Percentiles rank a stretch among this genome's conserved stretches.
Evolutionary conservation across 176 grass and related monocot species (phyloP).

Genomic region (Eremochloa ophiuroides): DNA sequence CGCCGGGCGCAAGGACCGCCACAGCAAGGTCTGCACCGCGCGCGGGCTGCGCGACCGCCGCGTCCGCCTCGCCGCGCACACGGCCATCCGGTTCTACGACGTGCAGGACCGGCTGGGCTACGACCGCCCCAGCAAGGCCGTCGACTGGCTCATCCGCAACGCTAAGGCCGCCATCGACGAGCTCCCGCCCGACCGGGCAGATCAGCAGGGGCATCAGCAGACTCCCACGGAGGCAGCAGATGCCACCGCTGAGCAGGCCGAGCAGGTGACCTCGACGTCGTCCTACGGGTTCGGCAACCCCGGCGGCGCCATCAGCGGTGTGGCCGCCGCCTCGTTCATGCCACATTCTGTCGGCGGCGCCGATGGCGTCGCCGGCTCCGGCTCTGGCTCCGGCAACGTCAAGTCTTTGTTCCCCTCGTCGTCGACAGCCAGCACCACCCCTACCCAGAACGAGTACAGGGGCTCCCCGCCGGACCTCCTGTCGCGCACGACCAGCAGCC

Average conservation of each 20-base stretch:
- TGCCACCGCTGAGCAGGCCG: constrained; percentile 20
- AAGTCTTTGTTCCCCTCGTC: constrained; percentile 86
- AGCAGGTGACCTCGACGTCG: constrained; percentile 53
- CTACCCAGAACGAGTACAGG: constrained; percentile 55
- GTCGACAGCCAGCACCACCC: constrained; percentile 38
- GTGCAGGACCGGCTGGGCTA: constrained; percentile 96
- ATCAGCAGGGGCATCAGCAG: constrained; percentile 29
- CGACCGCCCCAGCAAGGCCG: constrained; percentile 97
- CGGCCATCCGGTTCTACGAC: constrained; percentile 97
- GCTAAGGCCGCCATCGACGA: constrained; percentile 80
- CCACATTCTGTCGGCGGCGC: constrained; percentile 51
- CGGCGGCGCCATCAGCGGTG: constrained; percentile 4
- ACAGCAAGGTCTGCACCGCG: constrained; percentile 96
- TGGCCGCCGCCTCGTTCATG: constrained; percentile 50
- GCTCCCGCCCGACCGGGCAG: constrained; percentile 50
- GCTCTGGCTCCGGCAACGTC: constrained; percentile 51
- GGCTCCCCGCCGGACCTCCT: constrained; percentile 65
- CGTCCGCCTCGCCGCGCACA: constrained; percentile 88
- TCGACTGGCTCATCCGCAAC: constrained; percentile 96
- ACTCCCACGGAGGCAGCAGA: constrained; percentile 16
- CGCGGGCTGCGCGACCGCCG: constrained; percentile 86
- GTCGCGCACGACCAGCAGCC: constrained; percentile 51
- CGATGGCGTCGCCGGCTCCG: constrained; percentile 34
- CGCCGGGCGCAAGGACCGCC: constrained; percentile 82
- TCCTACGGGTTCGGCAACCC: constrained; percentile 46